Conservation (phyloP, 2,329 filamentous ascomycete species). For the Fusarium redolens region DNA sequence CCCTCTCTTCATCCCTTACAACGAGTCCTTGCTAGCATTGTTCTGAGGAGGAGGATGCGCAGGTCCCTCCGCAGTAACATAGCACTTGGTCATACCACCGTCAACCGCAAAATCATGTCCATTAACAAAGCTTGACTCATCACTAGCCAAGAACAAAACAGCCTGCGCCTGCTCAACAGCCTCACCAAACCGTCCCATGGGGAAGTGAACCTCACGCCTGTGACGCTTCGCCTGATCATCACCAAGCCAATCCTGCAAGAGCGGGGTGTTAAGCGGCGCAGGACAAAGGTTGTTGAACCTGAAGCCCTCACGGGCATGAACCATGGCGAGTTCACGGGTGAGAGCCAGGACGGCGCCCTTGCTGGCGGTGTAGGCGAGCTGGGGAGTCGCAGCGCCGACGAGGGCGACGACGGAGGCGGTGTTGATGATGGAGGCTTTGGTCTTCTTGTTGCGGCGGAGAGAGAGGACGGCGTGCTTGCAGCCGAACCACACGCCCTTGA, state of each 20-base stretch:
- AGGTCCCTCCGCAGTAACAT: constrained; percentile 76
- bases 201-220: constrained; percentile 90
- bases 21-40: constrained; percentile 65
- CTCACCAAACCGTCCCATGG: constrained; percentile 87
- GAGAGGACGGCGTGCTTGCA: constrained; percentile 90
- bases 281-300: constrained; percentile 93
- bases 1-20: constrained; percentile 37
- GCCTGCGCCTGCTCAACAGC: constrained; percentile 94
- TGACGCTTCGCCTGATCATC: constrained; percentile 84
- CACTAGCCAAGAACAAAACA: constrained; percentile 86
- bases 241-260: constrained; percentile 93
- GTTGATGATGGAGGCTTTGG: constrained; percentile 86
- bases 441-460: constrained; percentile 83
- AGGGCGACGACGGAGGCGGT: constrained; percentile 90
- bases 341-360: constrained; percentile 93
- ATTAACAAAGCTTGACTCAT: constrained; percentile 91
- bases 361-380: constrained; percentile 92
- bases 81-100: constrained; percentile 94
- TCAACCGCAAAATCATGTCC: constrained; percentile 95
- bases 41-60: constrained; percentile 66
- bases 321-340: constrained; percentile 90
- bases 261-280: constrained; percentile 89
- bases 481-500: constrained; percentile 98
- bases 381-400: constrained; percentile 86
- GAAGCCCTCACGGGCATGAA: constrained; percentile 88